A percentile compares a stretch with the other conserved stretches of the same genome.
Conservation (phyloP, 768 basidiomycete genomes). For the Atractiella rhizophila region DNA sequence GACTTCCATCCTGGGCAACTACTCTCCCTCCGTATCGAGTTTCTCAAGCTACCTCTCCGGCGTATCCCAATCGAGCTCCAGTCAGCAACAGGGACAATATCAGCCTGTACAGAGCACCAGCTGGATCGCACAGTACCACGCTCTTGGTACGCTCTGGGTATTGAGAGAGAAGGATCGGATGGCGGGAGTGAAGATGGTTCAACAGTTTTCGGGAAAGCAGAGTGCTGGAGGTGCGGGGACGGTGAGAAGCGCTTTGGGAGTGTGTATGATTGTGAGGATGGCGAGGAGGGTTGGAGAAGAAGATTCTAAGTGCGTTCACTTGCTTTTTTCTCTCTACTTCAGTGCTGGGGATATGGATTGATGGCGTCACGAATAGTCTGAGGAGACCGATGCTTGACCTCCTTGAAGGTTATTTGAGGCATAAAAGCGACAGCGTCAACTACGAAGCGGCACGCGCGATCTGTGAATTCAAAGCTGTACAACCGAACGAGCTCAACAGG, state of each 20-base stretch:
- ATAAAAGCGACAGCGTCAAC: conserved; percentile 99
- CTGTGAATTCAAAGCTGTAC: conserved; percentile 77
- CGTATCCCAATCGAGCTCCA: conserved; percentile 26
- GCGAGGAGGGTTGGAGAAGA: conserved; percentile 98
- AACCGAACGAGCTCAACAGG: conserved; percentile 49
- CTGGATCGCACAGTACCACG: conserved; percentile 90
- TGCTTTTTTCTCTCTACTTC: background rate
- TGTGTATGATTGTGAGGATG: conserved; percentile 95
- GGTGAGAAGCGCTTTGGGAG: conserved; percentile 85
- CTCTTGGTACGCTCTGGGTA: conserved; percentile 69
- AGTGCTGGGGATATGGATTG: background rate
- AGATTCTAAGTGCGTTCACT: conserved; percentile 66
- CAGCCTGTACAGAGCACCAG: conserved; percentile 69
- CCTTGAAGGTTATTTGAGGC: conserved; percentile 77
- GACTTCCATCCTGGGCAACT: conserved; percentile 47
- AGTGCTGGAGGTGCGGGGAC: conserved; percentile 62
- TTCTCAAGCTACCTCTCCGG: conserved; percentile 22
- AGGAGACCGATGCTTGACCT: conserved; percentile 82
- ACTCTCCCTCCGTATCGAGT: conserved; percentile 14
- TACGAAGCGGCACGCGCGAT: conserved; percentile 93
- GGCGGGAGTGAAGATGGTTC: conserved; percentile 98
- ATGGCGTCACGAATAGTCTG: conserved; percentile 29
- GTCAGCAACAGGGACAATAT: conserved; percentile 29
- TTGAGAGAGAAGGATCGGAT: conserved; percentile 95
- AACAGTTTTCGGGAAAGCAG: conserved; percentile 45